Conservation (phyloP, 768 basidiomycete species). For the Fistulinella prunicolor region DNA sequence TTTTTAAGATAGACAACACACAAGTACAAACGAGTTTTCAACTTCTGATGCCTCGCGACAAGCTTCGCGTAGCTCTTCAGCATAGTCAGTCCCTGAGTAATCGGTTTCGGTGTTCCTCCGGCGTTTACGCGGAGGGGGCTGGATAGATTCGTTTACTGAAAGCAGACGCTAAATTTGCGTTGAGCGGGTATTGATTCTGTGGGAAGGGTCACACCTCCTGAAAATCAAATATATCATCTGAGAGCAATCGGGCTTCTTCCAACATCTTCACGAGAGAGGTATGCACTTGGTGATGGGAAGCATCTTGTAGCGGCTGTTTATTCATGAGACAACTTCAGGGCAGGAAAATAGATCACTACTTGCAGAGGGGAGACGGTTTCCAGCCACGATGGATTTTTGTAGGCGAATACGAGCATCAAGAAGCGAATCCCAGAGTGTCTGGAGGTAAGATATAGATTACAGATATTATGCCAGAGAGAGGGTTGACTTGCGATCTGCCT, state of each 20-base stretch:
- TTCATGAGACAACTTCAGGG: slow-evolving; percentile 12
- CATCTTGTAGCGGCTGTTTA: slow-evolving; percentile 32
- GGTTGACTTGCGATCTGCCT: slow-evolving; percentile 70
- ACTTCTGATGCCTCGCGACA: slow-evolving; percentile 42
- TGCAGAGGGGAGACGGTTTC: slow-evolving; percentile 67
- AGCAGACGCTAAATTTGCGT: slow-evolving; percentile 41
- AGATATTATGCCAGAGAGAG: neutral
- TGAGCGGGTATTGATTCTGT: slow-evolving; percentile 11
- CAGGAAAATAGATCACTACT: slow-evolving; percentile 24
- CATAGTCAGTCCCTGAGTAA: slow-evolving; percentile 5
- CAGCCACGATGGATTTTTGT: slow-evolving; percentile 71
- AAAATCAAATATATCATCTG: slow-evolving; percentile 64
- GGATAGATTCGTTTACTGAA: slow-evolving; percentile 44
- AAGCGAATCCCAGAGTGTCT: slow-evolving; percentile 85
- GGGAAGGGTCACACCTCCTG: slow-evolving; percentile 52
- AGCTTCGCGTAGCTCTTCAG: slow-evolving; percentile 40
- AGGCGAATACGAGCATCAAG: slow-evolving; percentile 89
- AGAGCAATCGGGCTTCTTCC: slow-evolving; percentile 56
- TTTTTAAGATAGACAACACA: neutral
- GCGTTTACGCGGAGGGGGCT: slow-evolving; percentile 56
- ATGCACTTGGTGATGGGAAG: slow-evolving; percentile 37
- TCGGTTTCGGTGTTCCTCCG: slow-evolving; percentile 37
- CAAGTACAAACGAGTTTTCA: slow-evolving; percentile 49
- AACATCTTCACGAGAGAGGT: slow-evolving; percentile 52
- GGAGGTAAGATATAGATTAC: slow-evolving; percentile 5